Base-by-base conservation (phyloP, 441 rosid genomes). In the Pelargonium fulgidum region DNA sequence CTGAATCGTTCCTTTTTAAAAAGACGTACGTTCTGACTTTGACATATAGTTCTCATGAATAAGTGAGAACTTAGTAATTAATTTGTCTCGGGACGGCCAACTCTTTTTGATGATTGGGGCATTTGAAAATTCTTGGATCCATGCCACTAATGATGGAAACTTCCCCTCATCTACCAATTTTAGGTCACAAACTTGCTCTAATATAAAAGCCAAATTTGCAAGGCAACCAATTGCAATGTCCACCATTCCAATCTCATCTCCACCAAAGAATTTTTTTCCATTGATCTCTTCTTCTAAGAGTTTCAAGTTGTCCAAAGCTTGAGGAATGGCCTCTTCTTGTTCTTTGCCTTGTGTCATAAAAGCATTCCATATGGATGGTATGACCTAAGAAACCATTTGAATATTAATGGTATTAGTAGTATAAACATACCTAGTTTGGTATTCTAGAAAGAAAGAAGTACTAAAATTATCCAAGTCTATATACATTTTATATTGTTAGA, bases 261-360 rank as follows among this genome's bases (percentile, higher is more conserved):
- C 85, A 10, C 81, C 78, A 11, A 82, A 82, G 72, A 70, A 79
- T 45, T 73, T 77, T 58, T 77, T 81, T 10, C 77, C 81, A 64
- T 45, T 47, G 0, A 75, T 68, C 76, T 75, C 76, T 4, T 79
- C 71, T 65, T 79, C 85, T 11, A 79, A 16, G 7, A 50, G 8
- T 39, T 29, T 74, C 9, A 81, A 66, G 59, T 68, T 54, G 66
- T 62, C 64, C 52, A 2, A 22, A 2, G 68, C 70, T 65, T 13
- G 62, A n/a, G 47, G 24, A 26, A 64, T 24, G 11, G 66, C 80
- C 65, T 75, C 77, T 69, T 70, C 68, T 19, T 76, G 80, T 47
- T 75, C 82, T 67, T 70, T 39, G 12, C 69, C 74, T n/a, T 65
- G 68, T 2, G 9, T 65, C 6, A n/a, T 39, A 7, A 71, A 52